A percentile compares a stretch with the other conserved stretches of the same genome.
phyloP scores from a whole-genome alignment of 495 filamentous ascomycete species.

The Sabuloglossum arenarium region DNA sequence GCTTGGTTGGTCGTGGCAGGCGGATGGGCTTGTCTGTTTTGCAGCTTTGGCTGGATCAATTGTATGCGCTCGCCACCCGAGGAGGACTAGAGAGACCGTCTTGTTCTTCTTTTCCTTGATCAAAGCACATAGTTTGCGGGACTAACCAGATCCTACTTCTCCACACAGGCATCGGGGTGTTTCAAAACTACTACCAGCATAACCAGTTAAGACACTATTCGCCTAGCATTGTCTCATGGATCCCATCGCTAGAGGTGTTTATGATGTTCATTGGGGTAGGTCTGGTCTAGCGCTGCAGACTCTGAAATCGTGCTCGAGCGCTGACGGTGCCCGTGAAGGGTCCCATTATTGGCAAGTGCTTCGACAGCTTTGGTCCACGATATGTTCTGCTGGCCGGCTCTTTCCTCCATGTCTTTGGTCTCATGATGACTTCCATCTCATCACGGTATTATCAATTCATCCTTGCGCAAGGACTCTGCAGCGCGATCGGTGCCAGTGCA shows the following conservation, averaged over 20 bases:
- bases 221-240: slow-evolving; percentile 28
- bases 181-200: slow-evolving; percentile 34
- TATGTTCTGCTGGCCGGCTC: slow-evolving; percentile 9
- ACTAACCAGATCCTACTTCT: too few relatives aligned
- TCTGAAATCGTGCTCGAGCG: too few relatives aligned
- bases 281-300: too few relatives aligned
- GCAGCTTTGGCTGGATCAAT: slow-evolving; percentile 44
- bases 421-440: slow-evolving; percentile 19
- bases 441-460: slow-evolving; percentile 28
- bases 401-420: slow-evolving; percentile 16
- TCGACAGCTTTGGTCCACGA: slow-evolving; percentile 9
- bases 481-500: slow-evolving; percentile 30
- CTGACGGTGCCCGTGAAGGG: too few relatives aligned
- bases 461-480: slow-evolving; percentile 21
- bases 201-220: slow-evolving; percentile 22
- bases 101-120: too few relatives aligned
- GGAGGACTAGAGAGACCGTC: too few relatives aligned
- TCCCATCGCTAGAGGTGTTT: slow-evolving; percentile 28
- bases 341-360: slow-evolving; percentile 24
- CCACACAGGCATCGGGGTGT: slow-evolving; percentile 33
- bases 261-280: slow-evolving; percentile 22
- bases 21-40: slow-evolving; percentile 40
- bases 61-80: too few relatives aligned
- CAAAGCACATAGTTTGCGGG: too few relatives aligned
- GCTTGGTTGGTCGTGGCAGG: slow-evolving; percentile 50